Evolutionary conservation across 192 early-diverging fungal genomes (phyloP).

Genomic region (Coemansia sp.): DNA sequence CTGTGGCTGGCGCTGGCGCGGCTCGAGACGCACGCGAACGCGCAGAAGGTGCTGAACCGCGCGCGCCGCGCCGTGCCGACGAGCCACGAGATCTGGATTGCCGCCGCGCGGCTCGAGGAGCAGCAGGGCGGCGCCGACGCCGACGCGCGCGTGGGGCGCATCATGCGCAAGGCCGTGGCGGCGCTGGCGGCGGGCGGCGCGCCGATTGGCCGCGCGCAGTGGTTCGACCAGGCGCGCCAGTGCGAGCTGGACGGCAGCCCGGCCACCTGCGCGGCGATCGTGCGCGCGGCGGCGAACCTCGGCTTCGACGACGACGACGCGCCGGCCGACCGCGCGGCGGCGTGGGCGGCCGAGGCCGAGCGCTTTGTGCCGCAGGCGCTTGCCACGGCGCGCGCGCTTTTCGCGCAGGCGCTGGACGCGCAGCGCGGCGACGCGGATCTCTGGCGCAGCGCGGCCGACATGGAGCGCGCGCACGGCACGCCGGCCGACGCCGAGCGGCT

Average conservation of each 20-base stretch:
- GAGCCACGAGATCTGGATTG: conserved; percentile 92
- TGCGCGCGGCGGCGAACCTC: conserved; percentile 71
- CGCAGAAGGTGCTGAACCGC: conserved; percentile 84
- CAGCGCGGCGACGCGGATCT: conserved; percentile 76
- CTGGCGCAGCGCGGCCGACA: conserved; percentile 80
- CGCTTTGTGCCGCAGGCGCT: conserved; percentile 53
- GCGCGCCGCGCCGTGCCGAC: conserved; percentile 81
- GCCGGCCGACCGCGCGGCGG: conserved; percentile 69
- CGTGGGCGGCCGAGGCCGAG: conserved; percentile 92
- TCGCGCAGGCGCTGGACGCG: conserved; percentile 69
- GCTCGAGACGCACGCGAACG: conserved; percentile 85
- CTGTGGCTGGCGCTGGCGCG: conserved; percentile 94
- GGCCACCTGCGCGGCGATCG: conserved; percentile 77
- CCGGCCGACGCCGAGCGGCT: conserved; percentile 71
- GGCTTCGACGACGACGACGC: conserved; percentile 59
- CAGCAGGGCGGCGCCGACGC: conserved; percentile 47
- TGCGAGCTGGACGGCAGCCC: conserved; percentile 77
- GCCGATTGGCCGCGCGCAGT: conserved; percentile 75
- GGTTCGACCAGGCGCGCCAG: conserved; percentile 82
- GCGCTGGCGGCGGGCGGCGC: conserved; percentile 51
- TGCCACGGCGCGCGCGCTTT: conserved; percentile 83
- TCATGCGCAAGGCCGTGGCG: conserved; percentile 70
- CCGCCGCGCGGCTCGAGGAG: conserved; percentile 88
- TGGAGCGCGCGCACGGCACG: conserved; percentile 79
- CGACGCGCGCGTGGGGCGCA: conserved; percentile 54